Evolutionary conservation across 345 rosid genomes (phyloP).

Genomic region (Bruguiera gymnorhiza): DNA sequence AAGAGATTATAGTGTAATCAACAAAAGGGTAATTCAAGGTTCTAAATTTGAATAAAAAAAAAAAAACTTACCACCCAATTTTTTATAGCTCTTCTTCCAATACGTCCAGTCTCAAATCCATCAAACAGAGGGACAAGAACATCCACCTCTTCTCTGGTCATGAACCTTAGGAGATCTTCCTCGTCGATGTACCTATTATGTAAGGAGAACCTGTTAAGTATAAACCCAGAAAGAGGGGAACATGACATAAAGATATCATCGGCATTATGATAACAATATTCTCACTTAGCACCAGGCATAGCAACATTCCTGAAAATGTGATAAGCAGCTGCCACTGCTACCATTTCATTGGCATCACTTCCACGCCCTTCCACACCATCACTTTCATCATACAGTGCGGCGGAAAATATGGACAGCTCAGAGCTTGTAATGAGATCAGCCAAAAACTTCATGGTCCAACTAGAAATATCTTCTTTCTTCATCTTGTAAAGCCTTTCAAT

Average conservation of each 20-base stretch:
- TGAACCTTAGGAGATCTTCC: conserved; percentile 57
- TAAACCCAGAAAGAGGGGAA: not conserved
- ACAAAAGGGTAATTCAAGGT: not conserved
- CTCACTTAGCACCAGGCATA: conserved; percentile 39
- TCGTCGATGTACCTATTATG: conserved; percentile 54
- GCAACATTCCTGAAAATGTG: conserved; percentile 54
- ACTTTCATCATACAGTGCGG: conserved; percentile 40
- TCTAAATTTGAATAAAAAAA: not conserved
- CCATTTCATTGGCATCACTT: conserved; percentile 53
- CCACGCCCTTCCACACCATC: not conserved
- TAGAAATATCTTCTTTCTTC: conserved; percentile 67
- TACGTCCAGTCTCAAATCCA: conserved; percentile 39
- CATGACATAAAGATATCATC: not conserved
- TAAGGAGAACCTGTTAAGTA: conserved; percentile 7
- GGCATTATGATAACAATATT: conserved; percentile 3
- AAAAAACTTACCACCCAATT: conserved; percentile 63
- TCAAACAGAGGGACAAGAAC: conserved; percentile 54
- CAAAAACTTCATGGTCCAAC: conserved; percentile 75
- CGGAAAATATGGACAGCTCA: conserved; percentile 52
- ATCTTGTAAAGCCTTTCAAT: conserved; percentile 58
- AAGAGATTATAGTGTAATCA: not conserved
- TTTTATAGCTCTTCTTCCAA: conserved; percentile 48
- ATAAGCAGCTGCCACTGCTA: conserved; percentile 58
- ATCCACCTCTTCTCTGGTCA: conserved; percentile 75
- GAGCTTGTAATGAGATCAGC: conserved; percentile 57